phyloP scores from a whole-genome alignment of 1,139 yeast genomes.

The Sugiyamaella neomexicana region DNA sequence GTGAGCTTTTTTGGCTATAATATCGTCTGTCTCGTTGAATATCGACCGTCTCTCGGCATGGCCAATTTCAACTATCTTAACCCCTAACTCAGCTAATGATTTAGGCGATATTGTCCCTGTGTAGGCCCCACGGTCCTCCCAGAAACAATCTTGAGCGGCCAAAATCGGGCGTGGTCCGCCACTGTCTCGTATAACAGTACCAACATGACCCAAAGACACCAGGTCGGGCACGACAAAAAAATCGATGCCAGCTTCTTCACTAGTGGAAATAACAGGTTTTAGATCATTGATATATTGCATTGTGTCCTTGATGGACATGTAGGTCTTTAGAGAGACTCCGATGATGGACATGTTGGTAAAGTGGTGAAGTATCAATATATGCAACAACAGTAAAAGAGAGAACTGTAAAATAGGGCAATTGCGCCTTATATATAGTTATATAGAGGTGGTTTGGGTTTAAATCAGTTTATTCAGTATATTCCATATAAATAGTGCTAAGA shows the following conservation, averaged over 20 bases:
- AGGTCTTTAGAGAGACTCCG: slow-evolving; percentile 32
- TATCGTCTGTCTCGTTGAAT: slow-evolving; percentile 76
- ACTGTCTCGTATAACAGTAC: neutral
- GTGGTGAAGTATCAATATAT: slow-evolving; percentile 2
- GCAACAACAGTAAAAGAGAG: neutral
- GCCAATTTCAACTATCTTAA: slow-evolving; percentile 81
- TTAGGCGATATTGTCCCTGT: slow-evolving; percentile 80
- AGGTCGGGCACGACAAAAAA: slow-evolving; percentile 34
- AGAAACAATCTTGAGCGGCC: slow-evolving; percentile 73
- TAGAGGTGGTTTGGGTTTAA: neutral
- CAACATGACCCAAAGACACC: slow-evolving; percentile 27
- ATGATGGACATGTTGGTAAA: slow-evolving; percentile 16
- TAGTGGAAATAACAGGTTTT: slow-evolving; percentile 19
- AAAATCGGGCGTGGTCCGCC: neutral
- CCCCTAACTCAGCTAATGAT: slow-evolving; percentile 76
- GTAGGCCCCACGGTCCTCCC: slow-evolving; percentile 82
- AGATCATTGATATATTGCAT: slow-evolving; percentile 20
- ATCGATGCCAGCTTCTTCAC: slow-evolving; percentile 23
- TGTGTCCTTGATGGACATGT: slow-evolving; percentile 26
- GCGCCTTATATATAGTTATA: neutral
- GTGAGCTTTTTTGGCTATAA: slow-evolving; percentile 78
- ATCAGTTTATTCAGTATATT: neutral
- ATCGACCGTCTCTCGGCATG: slow-evolving; percentile 91
- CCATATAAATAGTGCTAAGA: neutral
- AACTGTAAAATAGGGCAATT: neutral